These are phyloP conservation scores for Candida ascalaphidarum DNA, from an alignment of 805 yeast species.

Conservation along the genomic window DNA sequence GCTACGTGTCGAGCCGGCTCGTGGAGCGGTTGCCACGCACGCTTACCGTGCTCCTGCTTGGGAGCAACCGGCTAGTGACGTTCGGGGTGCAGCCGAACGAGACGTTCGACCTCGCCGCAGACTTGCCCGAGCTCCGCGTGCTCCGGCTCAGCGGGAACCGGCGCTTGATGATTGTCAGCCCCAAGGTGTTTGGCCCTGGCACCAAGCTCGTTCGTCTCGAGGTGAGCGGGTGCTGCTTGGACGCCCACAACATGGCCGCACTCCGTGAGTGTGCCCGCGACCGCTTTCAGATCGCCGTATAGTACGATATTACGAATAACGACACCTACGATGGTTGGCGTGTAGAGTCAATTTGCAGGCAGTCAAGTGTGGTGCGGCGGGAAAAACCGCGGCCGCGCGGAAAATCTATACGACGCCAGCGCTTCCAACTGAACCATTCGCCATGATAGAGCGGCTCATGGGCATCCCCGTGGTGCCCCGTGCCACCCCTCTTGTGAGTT, in stretches of 20 bases:
- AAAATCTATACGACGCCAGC: too few relatives aligned
- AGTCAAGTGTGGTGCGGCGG: too few relatives aligned
- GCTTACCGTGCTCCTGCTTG: constrained; percentile 14
- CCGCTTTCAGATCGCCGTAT: too few relatives aligned
- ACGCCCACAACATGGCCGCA: constrained; percentile 3
- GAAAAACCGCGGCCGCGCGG: too few relatives aligned
- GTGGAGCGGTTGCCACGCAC: constrained; percentile 18
- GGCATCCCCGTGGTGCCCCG: too few relatives aligned
- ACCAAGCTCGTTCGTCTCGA: constrained; percentile 1
- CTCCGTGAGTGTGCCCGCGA: too few relatives aligned
- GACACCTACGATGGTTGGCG: too few relatives aligned
- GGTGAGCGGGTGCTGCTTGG: constrained; percentile 3
- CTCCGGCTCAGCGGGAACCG: constrained; percentile 5
- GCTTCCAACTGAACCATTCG: too few relatives aligned
- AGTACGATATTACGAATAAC: too few relatives aligned
- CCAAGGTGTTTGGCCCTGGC: constrained; percentile 3
- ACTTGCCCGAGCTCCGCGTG: constrained; percentile 6
- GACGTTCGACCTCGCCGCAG: constrained; percentile 1
- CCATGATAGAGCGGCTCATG: too few relatives aligned
- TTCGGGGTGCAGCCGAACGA: constrained; percentile 4
- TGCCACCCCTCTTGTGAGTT: too few relatives aligned
- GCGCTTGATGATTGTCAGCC: constrained; percentile 3
- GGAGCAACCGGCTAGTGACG: constrained; percentile 8
- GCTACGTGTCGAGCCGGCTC: constrained; percentile 9
- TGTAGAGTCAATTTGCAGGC: too few relatives aligned